Base-by-base conservation (phyloP, 768 basidiomycete genomes). In the Mycena belliarum region DNA sequence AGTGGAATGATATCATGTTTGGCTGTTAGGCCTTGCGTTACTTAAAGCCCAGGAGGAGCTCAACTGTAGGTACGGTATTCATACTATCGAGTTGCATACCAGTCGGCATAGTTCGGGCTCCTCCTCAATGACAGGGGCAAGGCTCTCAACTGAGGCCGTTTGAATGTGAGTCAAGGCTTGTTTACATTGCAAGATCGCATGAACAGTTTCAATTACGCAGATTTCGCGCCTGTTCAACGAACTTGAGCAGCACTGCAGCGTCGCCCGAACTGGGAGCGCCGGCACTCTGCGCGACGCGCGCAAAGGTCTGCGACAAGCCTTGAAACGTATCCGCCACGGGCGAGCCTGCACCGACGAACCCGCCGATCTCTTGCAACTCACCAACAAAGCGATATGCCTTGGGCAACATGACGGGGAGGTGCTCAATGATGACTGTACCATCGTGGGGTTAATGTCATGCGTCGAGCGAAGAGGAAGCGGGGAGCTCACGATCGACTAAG, bases 321-420 rank as follows among this genome's bases (percentile, higher is more conserved):
- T 72, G 63, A 60, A 77, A 76, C 8, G 74, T 70, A 26, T 70
- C 18, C 8, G 37, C 45, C 21, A 18, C 43, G 18, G 20, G 40
- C 40, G 40, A 41, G 40, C 25, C 38, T 0, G 70, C 69, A 37
- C 70, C 68, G 8, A 80, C 75, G 54, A 81, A 82, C 2, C 68
- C 68, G 5, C 71, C 73, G 28, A 83, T 78, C 65, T 83, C 82
- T 40, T 77, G 72, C 80, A 81, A 81, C 71, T 82, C 80, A 42
- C 71, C 75, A 26, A 76, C 72, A 71, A 74, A 82, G 49, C 81
- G 73, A 55, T 83, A 81, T 2, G 77, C 76, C 47, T 81, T 83
- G 6, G 73, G 76, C 4, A 77, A 63, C 74, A 77, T 76, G 21
- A 62, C 48, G 1, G 75, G 76, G 23, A 80, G 55, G 7, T 59